phyloP scores from a whole-genome alignment of 345 rosid species.

The Draba incana region DNA sequence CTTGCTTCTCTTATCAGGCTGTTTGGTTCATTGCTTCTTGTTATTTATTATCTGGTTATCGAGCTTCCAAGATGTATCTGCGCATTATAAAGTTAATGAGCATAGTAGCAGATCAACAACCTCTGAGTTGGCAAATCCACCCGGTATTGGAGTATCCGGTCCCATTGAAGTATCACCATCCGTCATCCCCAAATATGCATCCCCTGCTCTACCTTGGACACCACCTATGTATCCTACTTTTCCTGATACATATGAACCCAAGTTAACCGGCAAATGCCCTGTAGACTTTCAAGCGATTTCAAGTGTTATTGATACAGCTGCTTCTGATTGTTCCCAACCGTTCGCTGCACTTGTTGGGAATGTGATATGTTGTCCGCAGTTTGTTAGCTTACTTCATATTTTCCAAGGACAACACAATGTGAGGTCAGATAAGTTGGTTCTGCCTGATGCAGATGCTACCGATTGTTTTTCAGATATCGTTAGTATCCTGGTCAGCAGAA shows the following conservation, averaged over 20 bases:
- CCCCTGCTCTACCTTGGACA: constrained; percentile 55
- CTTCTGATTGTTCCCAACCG: constrained; percentile 80
- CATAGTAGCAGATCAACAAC: constrained; percentile 54
- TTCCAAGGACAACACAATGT: constrained; percentile 67
- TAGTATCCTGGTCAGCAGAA: constrained; percentile 74
- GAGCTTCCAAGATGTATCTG: constrained; percentile 64
- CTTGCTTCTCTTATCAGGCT: constrained; percentile 58
- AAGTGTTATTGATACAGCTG: constrained; percentile 64
- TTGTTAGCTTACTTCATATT: constrained; percentile 77
- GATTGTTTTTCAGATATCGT: constrained; percentile 98
- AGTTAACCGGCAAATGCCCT: constrained; percentile 88
- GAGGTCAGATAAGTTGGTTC: constrained; percentile 73
- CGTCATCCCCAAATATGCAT: constrained; percentile 66
- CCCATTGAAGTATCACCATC: constrained; percentile 94
- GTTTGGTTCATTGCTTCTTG: constrained; percentile 54
- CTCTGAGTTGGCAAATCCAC: constrained; percentile 71
- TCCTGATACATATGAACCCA: constrained; percentile 76
- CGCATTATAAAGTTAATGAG: constrained; percentile 46
- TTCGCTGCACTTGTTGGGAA: constrained; percentile 87
- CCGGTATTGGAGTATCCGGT: constrained; percentile 67
- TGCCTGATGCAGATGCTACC: constrained; percentile 65
- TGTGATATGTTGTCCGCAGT: constrained; percentile 95
- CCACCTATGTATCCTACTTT: constrained; percentile 85
- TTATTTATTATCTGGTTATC: constrained; percentile 68
- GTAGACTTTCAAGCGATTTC: constrained; percentile 77